phyloP scores from a whole-genome alignment of 306 rosid species.

The Cercis canadensis region DNA sequence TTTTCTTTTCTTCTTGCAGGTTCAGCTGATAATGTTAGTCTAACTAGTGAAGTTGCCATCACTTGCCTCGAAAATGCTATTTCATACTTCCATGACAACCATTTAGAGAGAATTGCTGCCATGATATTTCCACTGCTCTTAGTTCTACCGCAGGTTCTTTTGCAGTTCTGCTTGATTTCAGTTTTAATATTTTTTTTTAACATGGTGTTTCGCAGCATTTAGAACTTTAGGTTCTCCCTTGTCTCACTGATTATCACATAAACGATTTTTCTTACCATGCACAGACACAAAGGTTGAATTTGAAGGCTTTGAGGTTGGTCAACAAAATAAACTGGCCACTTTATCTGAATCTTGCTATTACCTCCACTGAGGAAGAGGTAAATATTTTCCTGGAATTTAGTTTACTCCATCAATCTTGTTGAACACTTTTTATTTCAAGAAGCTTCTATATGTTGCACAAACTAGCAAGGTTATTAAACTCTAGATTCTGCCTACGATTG shows the following conservation, averaged over 20 bases:
- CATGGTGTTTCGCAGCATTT: conserved; percentile 9
- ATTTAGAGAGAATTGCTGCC: conserved; percentile 53
- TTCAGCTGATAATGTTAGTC: conserved; percentile 56
- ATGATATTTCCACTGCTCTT: conserved; percentile 80
- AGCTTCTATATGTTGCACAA: background rate
- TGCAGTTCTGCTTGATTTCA: conserved; percentile 19
- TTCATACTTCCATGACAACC: conserved; percentile 44
- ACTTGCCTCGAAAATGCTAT: conserved; percentile 64
- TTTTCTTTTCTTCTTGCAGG: conserved; percentile 51
- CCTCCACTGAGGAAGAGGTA: conserved; percentile 55
- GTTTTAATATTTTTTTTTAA: conserved; percentile 14
- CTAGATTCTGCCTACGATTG: conserved; percentile 1
- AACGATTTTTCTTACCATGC: conserved; percentile 28
- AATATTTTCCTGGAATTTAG: conserved; percentile 22
- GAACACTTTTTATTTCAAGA: conserved; percentile 8
- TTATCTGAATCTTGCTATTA: conserved; percentile 58
- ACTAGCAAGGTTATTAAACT: conserved; percentile 25
- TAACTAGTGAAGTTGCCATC: conserved; percentile 64
- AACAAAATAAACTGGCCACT: conserved; percentile 76
- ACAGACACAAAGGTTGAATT: conserved; percentile 76
- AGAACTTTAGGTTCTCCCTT: background rate
- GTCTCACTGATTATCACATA: conserved; percentile 25
- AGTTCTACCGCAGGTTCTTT: conserved; percentile 75
- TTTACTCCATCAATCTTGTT: conserved; percentile 26
- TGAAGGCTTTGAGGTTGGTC: conserved; percentile 68